Conservation (phyloP, 2,329 filamentous ascomycete species). For the Ceratocystis lukuohia region DNA sequence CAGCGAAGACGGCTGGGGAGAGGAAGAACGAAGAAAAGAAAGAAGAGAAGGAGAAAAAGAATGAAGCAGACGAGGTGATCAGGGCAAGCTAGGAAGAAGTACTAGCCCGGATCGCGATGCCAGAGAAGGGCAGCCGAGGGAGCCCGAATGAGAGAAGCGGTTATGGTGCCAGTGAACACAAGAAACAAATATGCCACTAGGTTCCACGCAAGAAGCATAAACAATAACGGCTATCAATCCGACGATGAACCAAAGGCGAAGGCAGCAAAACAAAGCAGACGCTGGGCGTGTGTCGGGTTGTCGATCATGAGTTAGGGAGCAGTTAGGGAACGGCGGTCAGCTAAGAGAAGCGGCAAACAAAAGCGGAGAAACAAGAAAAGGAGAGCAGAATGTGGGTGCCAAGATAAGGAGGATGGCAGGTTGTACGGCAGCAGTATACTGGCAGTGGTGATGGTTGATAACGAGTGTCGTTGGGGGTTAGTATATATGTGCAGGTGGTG, state of each 20-base stretch:
- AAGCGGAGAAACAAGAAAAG: background rate
- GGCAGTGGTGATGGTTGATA: background rate
- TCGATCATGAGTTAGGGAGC: conserved; percentile 10
- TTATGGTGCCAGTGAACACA: background rate
- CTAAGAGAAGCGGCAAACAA: background rate
- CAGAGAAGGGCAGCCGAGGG: background rate
- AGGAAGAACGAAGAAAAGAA: conserved; percentile 8
- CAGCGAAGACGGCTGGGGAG: conserved; percentile 8
- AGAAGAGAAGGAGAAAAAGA: conserved; percentile 15
- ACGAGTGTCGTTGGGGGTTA: background rate
- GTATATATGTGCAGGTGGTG: background rate
- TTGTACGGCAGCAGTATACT: background rate
- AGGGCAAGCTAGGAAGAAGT: conserved; percentile 4
- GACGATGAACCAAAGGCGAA: background rate
- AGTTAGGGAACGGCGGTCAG: background rate
- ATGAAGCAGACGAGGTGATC: conserved; percentile 1
- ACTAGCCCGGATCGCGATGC: conserved; percentile 5
- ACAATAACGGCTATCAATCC: background rate
- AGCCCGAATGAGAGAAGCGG: background rate
- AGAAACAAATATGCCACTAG: background rate
- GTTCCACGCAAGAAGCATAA: background rate
- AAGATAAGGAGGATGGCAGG: background rate
- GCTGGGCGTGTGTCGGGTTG: conserved; percentile 12
- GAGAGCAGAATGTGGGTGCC: background rate
- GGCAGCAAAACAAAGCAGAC: conserved; percentile 12